A percentile compares a stretch with the other conserved stretches of the same genome.
These are phyloP conservation scores for Verruconis gallopava DNA, from an alignment of 2,329 filamentous ascomycete genomes.

Conservation along the genomic window DNA sequence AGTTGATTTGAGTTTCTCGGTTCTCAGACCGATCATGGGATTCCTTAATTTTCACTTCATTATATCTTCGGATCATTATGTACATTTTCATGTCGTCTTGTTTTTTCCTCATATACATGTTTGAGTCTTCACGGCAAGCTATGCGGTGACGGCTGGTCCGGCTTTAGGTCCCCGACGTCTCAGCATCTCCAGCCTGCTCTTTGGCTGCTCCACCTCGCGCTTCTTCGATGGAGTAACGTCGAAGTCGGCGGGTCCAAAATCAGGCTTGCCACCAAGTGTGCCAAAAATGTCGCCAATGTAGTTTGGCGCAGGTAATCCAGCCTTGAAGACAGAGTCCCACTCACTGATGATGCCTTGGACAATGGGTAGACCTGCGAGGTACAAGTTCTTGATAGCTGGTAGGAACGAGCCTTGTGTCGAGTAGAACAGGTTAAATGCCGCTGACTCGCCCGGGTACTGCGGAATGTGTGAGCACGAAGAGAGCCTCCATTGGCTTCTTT, in stretches of 20 bases:
- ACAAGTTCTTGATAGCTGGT: conserved; percentile 54
- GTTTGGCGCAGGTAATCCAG: conserved; percentile 46
- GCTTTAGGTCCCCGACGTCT: background rate
- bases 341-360: conserved; percentile 47
- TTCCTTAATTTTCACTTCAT: too few relatives aligned
- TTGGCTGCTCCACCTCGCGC: background rate
- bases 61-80: too few relatives aligned
- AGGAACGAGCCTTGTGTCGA: conserved; percentile 48
- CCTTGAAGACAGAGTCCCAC: conserved; percentile 47
- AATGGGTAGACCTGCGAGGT: conserved; percentile 50
- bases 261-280: conserved; percentile 9
- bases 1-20: too few relatives aligned
- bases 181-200: conserved; percentile 2
- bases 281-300: conserved; percentile 53
- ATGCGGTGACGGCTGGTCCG: background rate
- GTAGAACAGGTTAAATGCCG: conserved; percentile 46
- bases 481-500: too few relatives aligned
- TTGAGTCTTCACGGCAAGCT: background rate
- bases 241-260: conserved; percentile 8
- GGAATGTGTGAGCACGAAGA: too few relatives aligned
- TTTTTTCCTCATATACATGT: background rate
- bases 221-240: background rate
- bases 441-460: conserved; percentile 38
- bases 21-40: too few relatives aligned
- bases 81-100: too few relatives aligned